phyloP scores from a whole-genome alignment of 192 early-diverging fungal genomes.

The Gaertneriomyces sp. region DNA sequence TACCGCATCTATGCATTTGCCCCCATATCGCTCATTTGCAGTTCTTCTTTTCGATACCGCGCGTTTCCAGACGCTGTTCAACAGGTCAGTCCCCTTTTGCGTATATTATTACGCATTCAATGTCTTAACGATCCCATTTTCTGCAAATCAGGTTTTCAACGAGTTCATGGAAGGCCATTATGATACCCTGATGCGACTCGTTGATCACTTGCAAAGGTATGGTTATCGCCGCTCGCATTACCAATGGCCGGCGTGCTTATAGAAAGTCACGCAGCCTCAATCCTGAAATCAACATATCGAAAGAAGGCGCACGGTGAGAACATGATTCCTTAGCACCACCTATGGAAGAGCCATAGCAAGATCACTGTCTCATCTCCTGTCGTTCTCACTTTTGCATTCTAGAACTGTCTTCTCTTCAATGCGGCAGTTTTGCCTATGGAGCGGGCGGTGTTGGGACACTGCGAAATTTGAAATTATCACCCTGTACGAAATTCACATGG shows the following conservation, averaged over 20 bases:
- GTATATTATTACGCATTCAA: background rate
- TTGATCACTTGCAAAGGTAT: constrained; percentile 32
- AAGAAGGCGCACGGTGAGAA: constrained; percentile 23
- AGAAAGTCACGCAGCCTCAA: constrained; percentile 15
- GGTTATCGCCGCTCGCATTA: too few species aligned
- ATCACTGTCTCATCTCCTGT: background rate
- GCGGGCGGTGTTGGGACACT: constrained; percentile 26
- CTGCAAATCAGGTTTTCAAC: constrained; percentile 14
- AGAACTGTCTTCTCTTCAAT: constrained; percentile 18
- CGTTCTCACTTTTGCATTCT: background rate
- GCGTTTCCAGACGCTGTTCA: constrained; percentile 18
- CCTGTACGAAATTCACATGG: constrained; percentile 29
- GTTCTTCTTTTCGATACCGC: background rate
- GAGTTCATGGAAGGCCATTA: constrained; percentile 35
- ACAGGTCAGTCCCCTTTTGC: constrained; percentile 1
- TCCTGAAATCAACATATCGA: constrained; percentile 29
- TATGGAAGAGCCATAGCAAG: background rate
- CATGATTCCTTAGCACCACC: background rate
- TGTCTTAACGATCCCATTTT: background rate
- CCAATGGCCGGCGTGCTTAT: background rate
- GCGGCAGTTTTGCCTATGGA: constrained; percentile 31
- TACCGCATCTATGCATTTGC: background rate
- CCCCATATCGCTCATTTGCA: background rate
- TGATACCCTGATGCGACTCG: constrained; percentile 24
- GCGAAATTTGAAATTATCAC: constrained; percentile 26